These are phyloP conservation scores for Apiospora sp. DNA, from an alignment of 2,329 filamentous ascomycete species.

Conservation along the genomic window DNA sequence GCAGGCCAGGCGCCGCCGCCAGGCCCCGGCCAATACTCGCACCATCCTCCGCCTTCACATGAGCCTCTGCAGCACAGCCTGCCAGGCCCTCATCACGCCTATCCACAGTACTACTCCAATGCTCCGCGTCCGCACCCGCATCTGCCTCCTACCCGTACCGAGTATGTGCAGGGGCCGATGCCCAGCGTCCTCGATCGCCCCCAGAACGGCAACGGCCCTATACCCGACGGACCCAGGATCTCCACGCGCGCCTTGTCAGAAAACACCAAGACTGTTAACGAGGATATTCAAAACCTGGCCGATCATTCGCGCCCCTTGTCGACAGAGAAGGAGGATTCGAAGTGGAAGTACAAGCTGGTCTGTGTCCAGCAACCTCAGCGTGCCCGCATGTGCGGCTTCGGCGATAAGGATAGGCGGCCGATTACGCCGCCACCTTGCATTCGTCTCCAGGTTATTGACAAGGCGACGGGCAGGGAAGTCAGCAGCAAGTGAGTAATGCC, in stretches of 20 bases:
- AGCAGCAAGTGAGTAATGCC: constrained; percentile 74
- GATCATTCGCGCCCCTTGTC: constrained; percentile 19
- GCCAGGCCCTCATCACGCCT: constrained; percentile 5
- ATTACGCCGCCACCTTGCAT: constrained; percentile 97
- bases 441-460: constrained; percentile 79
- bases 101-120: constrained; percentile 1
- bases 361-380: constrained; percentile 92
- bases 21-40: constrained; percentile 13
- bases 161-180: constrained; percentile 5
- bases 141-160: constrained; percentile 13
- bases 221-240: constrained; percentile 9
- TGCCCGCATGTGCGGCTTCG: constrained; percentile 98
- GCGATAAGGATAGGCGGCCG: constrained; percentile 96
- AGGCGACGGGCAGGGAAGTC: constrained; percentile 78
- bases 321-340: not conserved
- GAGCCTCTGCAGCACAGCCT: not conserved
- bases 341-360: constrained; percentile 61
- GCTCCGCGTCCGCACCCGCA: constrained; percentile 4
- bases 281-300: constrained; percentile 13
- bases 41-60: not conserved
- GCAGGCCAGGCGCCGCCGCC: constrained; percentile 17
- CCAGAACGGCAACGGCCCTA: constrained; percentile 5
- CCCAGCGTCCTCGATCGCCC: constrained; percentile 10
- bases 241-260: constrained; percentile 6
- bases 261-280: not conserved